A percentile compares a stretch with the other conserved stretches of the same genome.
Conservation (phyloP, 805 yeast species). For the Ogataea kodamae region DNA sequence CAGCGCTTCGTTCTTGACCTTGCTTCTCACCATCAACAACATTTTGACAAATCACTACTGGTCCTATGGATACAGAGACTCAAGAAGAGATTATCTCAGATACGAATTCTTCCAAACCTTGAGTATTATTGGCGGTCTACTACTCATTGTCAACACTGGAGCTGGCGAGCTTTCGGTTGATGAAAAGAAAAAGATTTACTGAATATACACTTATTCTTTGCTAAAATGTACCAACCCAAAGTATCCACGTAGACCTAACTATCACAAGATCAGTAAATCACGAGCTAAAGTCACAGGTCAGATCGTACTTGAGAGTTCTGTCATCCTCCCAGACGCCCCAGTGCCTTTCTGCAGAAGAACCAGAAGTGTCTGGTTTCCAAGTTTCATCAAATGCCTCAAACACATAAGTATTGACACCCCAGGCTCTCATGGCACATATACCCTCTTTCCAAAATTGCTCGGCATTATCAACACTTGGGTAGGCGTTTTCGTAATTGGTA, state of each 20-base stretch:
- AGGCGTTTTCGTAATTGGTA: constrained; percentile 60
- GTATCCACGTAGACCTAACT: no score
- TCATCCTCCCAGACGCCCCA: constrained; percentile 83
- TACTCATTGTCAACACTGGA: constrained; percentile 89
- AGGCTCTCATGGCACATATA: constrained; percentile 88
- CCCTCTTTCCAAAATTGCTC: constrained; percentile 80
- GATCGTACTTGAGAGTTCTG: constrained; percentile 42
- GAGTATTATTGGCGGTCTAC: constrained; percentile 90
- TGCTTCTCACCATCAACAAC: constrained; percentile 73
- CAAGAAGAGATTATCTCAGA: constrained; percentile 82
- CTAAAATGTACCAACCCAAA: no score
- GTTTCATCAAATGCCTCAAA: constrained; percentile 96
- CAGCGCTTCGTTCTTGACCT: constrained; percentile 69
- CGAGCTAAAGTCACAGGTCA: constrained; percentile 45
- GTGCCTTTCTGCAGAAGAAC: constrained; percentile 83
- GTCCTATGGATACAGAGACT: constrained; percentile 65
- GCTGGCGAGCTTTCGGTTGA: constrained; percentile 93
- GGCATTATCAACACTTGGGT: constrained; percentile 74
- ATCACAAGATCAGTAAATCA: no score
- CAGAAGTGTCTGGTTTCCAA: constrained; percentile 93
- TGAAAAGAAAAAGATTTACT: constrained; percentile 91
- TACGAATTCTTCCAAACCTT: constrained; percentile 94
- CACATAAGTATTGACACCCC: constrained; percentile 91
- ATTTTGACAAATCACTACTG: constrained; percentile 83
- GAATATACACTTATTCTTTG: no score